Evolutionary conservation across 2,329 filamentous ascomycete species (phyloP).

Genomic region (Cladosporium sp.): DNA sequence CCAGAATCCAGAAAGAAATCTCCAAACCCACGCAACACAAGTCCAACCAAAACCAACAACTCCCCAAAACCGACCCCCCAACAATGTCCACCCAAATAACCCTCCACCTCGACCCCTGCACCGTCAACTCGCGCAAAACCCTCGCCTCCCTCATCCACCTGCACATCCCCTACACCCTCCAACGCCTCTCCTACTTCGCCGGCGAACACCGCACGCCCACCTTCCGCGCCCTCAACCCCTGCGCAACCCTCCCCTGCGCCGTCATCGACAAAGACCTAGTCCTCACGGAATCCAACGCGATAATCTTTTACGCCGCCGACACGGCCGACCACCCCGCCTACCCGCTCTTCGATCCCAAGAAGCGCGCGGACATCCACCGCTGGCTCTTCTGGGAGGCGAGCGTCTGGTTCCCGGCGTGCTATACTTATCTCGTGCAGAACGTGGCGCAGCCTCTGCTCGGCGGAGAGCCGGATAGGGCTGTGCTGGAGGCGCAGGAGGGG

Average conservation of each 20-base stretch:
- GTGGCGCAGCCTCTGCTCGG: conserved; percentile 39
- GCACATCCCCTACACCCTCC: conserved; percentile 33
- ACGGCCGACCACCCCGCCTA: too few relatives aligned
- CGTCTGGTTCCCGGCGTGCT: conserved; percentile 39
- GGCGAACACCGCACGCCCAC: conserved; percentile 36
- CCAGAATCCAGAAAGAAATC: too few relatives aligned
- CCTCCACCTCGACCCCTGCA: conserved; percentile 39
- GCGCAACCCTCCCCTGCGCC: conserved; percentile 38
- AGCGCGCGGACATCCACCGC: conserved; percentile 36
- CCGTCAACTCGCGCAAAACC: conserved; percentile 41
- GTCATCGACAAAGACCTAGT: conserved; percentile 29
- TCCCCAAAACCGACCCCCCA: too few relatives aligned
- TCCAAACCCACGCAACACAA: too few relatives aligned
- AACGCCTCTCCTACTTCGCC: conserved; percentile 38
- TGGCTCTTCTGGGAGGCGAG: conserved; percentile 43
- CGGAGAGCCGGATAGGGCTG: conserved; percentile 32
- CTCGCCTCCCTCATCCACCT: conserved; percentile 38
- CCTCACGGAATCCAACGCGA: conserved; percentile 42
- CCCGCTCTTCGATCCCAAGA: conserved; percentile 37
- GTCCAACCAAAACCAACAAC: too few relatives aligned
- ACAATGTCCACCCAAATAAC: conserved; percentile 18
- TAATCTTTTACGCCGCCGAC: conserved; percentile 40
- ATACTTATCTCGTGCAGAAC: conserved; percentile 39
- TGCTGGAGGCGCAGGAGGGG: conserved; percentile 33
- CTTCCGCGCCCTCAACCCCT: conserved; percentile 35